Base-by-base conservation (phyloP, 768 basidiomycete species). In the Lactarius indigo region DNA sequence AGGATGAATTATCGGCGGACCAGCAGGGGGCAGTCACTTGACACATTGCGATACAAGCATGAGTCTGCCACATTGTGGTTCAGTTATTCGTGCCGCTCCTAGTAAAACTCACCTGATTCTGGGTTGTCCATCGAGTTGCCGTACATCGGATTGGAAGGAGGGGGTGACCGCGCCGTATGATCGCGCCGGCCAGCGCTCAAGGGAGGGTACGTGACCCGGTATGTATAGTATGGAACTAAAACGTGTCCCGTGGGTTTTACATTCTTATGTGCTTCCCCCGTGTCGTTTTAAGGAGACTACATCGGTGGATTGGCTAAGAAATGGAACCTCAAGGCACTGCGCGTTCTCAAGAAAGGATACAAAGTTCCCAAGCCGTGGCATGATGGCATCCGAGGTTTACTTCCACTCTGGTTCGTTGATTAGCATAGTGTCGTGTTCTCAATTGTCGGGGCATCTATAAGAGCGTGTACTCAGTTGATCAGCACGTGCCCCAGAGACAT, bases 181-280 rank as follows among this genome's bases (percentile, higher is more conserved):
- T 68, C 57, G 42, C 63, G 63, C 62, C 58, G 59, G 52, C 41
- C 18, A 35, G 57, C 61, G 58, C 30, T 59, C 20, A 54, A 31
- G 57, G 15, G 39, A 18, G n/a, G 23, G 23, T 58, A 57, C 37
- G 50, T 61, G 37, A 44, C 57, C 26, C 26, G 31, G n/a, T 42
- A n/a, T 28, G 41, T 28, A 47, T 52, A 13, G 37, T 17, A 7
- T 26, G 20, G 41, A 52, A 31, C 35, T 56, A 63, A 60, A 31
- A 33, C 35, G 57, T 44, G 50, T 57, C 64, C 66, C 66, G 63
- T 68, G 66, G 58, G 57, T 60, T 54, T 64, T 42, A 31, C 50
- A 62, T n/a, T 54, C 12, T 50, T 41, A 17, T 41, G 57, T 59
- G 33, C 66, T 68, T 68, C 63, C 50, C n/a, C n/a, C 57, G 57